Evolutionary conservation across 2,329 filamentous ascomycete species (phyloP), one percentile per base, ranked within the genome.

Genomic region (Fusarium kyushuense): DNA sequence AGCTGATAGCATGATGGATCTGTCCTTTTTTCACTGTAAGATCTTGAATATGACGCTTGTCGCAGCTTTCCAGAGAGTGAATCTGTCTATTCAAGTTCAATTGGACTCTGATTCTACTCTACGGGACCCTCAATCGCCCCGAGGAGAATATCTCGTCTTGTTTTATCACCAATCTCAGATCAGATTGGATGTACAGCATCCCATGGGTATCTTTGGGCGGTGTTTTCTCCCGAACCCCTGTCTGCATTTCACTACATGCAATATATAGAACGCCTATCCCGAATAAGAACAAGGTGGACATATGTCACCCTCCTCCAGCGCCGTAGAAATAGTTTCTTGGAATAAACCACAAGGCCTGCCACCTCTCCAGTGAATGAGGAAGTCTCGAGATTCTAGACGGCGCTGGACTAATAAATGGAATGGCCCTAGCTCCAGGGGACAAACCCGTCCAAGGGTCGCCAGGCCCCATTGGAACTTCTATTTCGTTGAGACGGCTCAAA

Each of bases 361-460:
- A n/a, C n/a, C n/a, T n/a, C n/a, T n/a, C n/a, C n/a, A n/a, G n/a
- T n/a, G n/a, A n/a, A n/a, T n/a, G n/a, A n/a, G n/a, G n/a, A n/a
- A n/a, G 56, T 38, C 40, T 54, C 25, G 51, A 51, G 38, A 58
- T 68, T 59, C 62, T 57, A 61, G 63, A 64, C 54, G 55, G 16
- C 48, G 29, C 62, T 63, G 36, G 49, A 62, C 43, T 45, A 33
- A 48, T 45, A 33, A 23, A 41, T 61, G 27, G 43, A 36, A 38
- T 36, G 55, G 35, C 36, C 41, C 38, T 59, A 68, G 65, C 58
- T 68, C 54, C 65, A 68, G 58, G 65, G 64, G 63, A 58, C 27
- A 42, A 16, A 10, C 23, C 23, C 9, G 16, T 29, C 17, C 46
- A n/a, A 48, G 46, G 46, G 46, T 49, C 46, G 32, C 35, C 35